Evolutionary conservation across 345 rosid species (phyloP).

Genomic region (Eucalyptus curtisii): DNA sequence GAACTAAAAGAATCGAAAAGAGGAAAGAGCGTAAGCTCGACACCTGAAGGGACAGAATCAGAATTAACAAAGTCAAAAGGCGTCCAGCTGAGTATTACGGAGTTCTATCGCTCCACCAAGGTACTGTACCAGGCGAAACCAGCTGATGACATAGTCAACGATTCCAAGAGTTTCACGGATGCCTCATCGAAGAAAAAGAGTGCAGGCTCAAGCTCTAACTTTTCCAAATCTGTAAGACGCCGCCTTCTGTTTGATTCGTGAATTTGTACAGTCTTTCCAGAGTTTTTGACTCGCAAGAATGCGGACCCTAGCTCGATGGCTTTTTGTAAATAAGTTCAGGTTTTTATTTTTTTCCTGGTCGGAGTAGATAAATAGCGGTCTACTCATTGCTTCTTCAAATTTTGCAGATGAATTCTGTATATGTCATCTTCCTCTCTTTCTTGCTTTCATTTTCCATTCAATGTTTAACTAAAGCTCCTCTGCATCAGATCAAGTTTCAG

Average conservation of each 20-base stretch:
- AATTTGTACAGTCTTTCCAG: not conserved
- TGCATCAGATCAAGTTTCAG: not conserved
- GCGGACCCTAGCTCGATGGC: not conserved
- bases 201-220: conserved; percentile 23
- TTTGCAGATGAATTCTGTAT: not conserved
- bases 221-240: conserved; percentile 67
- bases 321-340: not conserved
- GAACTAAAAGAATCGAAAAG: conserved; percentile 31
- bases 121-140: conserved; percentile 8
- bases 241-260: conserved; percentile 41
- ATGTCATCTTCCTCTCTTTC: not conserved
- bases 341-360: not conserved
- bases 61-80: conserved; percentile 31
- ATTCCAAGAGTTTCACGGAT: not conserved
- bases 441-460: not conserved
- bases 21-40: conserved; percentile 17
- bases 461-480: not conserved
- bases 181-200: conserved; percentile 30
- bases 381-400: not conserved
- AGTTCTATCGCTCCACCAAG: conserved; percentile 68
- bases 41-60: conserved; percentile 14
- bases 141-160: conserved; percentile 2
- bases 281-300: not conserved
- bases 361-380: not conserved
- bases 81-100: conserved; percentile 52